Evolutionary conservation across 306 rosid species (phyloP).

Genomic region (Comarum palustre): DNA sequence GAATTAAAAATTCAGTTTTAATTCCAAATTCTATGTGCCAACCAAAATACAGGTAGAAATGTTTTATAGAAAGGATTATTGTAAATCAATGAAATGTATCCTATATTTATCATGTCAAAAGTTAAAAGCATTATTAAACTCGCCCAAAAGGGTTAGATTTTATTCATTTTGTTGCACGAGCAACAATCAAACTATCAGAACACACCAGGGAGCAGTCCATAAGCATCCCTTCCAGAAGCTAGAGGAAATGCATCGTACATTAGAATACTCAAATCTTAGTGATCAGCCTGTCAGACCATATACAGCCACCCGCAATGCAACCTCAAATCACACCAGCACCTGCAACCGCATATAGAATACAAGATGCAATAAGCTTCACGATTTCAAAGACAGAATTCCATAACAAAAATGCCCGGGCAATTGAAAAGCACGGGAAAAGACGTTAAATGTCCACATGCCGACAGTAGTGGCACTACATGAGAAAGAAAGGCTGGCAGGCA

Average conservation of each 20-base stretch:
- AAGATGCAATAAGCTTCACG: neutral
- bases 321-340: conserved; percentile 30
- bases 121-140: conserved; percentile 15
- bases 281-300: conserved; percentile 33
- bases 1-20: neutral
- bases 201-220: conserved; percentile 23
- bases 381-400: neutral
- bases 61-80: neutral
- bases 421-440: neutral
- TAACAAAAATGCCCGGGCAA: neutral
- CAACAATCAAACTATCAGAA: conserved; percentile 16
- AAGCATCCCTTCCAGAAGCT: neutral
- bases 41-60: neutral
- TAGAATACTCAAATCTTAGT: conserved; percentile 19
- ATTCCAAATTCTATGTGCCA: conserved; percentile 1
- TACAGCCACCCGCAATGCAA: conserved; percentile 25
- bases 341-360: conserved; percentile 13
- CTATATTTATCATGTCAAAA: neutral
- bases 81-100: conserved; percentile 24
- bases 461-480: neutral
- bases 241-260: neutral
- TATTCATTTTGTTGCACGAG: conserved; percentile 22
- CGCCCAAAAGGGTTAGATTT: conserved; percentile 21
- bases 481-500: neutral
- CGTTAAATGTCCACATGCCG: neutral